Evolutionary conservation across 2,329 filamentous ascomycete species (phyloP).

Genomic region (Sphaerulina populicola): DNA sequence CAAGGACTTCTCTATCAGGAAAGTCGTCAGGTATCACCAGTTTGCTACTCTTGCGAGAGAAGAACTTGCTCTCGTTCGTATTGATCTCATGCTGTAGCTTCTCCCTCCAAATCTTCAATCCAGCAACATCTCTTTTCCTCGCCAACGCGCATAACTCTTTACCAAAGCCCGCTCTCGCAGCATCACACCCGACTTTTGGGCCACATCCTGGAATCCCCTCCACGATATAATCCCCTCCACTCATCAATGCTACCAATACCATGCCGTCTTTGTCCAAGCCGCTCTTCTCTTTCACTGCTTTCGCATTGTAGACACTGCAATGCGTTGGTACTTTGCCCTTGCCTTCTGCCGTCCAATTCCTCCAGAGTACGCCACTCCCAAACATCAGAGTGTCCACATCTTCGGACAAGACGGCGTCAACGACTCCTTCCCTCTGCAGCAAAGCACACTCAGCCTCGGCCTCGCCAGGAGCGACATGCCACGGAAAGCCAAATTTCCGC

Average conservation of each 20-base stretch:
- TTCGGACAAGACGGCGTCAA: conserved; percentile 90
- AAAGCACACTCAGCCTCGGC: conserved; percentile 93
- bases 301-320: conserved; percentile 68
- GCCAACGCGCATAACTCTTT: conserved; percentile 59
- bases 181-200: conserved; percentile 79
- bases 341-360: conserved; percentile 70
- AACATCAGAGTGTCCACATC: conserved; percentile 64
- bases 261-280: conserved; percentile 78
- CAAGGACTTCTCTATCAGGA: conserved; percentile 67
- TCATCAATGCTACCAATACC: conserved; percentile 89
- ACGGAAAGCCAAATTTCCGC: conserved; percentile 72
- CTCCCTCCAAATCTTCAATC: conserved; percentile 62
- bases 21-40: conserved; percentile 72
- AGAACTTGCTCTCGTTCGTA: conserved; percentile 76
- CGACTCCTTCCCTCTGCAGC: conserved; percentile 69
- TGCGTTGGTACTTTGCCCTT: conserved; percentile 67
- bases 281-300: conserved; percentile 46
- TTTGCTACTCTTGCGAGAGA: conserved; percentile 65
- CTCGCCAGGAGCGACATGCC: conserved; percentile 83
- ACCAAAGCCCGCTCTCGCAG: conserved; percentile 80
- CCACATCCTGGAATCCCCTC: conserved; percentile 83
- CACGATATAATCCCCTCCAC: conserved; percentile 86
- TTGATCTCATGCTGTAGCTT: conserved; percentile 64
- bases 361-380: conserved; percentile 17
- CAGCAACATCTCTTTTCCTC: conserved; percentile 49